These are phyloP conservation scores for Fusarium odoratissimum DNA, from an alignment of 2,329 filamentous ascomycete species.

Conservation along the genomic window DNA sequence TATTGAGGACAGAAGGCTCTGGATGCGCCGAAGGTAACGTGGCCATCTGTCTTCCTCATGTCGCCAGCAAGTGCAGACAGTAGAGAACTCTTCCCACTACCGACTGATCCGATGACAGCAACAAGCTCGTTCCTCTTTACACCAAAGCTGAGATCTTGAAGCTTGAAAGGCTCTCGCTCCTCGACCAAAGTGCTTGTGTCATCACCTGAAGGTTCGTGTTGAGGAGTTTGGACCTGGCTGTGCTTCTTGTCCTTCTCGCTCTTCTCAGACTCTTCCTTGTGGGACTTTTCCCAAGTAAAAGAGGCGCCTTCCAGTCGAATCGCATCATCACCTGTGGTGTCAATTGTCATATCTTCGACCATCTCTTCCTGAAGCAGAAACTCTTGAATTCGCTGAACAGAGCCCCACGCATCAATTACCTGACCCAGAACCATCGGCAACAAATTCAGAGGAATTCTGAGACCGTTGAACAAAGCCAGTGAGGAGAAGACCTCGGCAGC, in stretches of 20 bases:
- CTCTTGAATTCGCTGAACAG: conserved; percentile 85
- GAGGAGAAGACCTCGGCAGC: conserved; percentile 94
- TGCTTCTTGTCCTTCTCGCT: conserved; percentile 59
- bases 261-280: conserved; percentile 63
- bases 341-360: conserved; percentile 72
- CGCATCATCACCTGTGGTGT: conserved; percentile 71
- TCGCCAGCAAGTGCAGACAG: conserved; percentile 91
- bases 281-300: conserved; percentile 88
- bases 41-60: conserved; percentile 85
- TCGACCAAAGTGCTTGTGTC: conserved; percentile 68
- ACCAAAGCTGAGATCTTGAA: conserved; percentile 74
- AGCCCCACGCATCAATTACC: conserved; percentile 88
- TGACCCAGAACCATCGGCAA: conserved; percentile 90
- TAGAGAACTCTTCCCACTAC: conserved; percentile 89
- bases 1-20: conserved; percentile 96
- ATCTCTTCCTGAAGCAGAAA: conserved; percentile 89
- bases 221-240: conserved; percentile 37
- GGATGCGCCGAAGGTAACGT: conserved; percentile 79
- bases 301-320: conserved; percentile 77
- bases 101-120: conserved; percentile 89
- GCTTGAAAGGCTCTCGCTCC: conserved; percentile 75
- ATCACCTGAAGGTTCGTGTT: conserved; percentile 53
- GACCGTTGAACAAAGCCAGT: conserved; percentile 89
- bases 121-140: conserved; percentile 81
- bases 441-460: conserved; percentile 90